Conservation (phyloP, 2,329 filamentous ascomycete genomes). For the Trichoderma sp. region DNA sequence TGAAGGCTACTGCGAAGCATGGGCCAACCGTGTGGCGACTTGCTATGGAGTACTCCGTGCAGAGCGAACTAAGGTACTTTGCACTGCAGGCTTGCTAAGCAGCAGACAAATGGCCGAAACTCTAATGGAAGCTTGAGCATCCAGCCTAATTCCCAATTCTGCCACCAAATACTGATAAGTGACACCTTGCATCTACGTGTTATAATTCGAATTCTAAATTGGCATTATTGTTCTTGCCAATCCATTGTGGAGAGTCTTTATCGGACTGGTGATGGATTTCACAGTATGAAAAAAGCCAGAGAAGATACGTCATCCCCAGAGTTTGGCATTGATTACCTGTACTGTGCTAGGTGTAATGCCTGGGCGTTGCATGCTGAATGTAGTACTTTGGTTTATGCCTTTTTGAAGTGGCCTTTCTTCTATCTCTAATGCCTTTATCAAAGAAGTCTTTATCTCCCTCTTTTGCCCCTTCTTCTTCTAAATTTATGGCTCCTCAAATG, state of each 20-base stretch:
- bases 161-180: neutral
- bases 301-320: neutral
- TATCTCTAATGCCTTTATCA: neutral
- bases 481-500: neutral
- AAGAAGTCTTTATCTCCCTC: neutral
- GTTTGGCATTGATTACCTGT: neutral
- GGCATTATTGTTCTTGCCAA: neutral
- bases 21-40: slow-evolving; percentile 9
- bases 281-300: neutral
- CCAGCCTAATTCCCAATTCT: neutral
- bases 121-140: neutral
- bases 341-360: neutral
- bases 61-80: neutral
- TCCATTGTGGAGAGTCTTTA: neutral
- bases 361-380: neutral
- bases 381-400: neutral
- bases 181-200: neutral
- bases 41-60: neutral
- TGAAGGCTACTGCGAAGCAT: slow-evolving; percentile 11
- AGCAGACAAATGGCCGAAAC: neutral
- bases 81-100: neutral
- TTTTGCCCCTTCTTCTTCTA: neutral
- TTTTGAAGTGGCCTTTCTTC: neutral
- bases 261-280: neutral
- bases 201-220: neutral